phyloP scores from a whole-genome alignment of 2,329 filamentous ascomycete species.

The Pseudogymnoascus sp. region DNA sequence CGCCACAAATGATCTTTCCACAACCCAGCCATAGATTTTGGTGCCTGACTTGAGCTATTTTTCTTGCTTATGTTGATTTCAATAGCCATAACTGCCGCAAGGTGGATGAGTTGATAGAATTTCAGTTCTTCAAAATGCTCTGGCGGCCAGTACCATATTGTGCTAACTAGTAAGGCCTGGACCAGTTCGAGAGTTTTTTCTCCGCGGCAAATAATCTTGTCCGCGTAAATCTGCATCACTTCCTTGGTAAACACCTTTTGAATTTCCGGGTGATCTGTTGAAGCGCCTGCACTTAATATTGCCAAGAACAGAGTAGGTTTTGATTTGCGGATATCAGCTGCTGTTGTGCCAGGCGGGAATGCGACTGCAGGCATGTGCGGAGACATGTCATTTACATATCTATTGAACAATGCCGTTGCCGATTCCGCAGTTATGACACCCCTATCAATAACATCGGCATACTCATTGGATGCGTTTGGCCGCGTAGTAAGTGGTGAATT shows the following conservation, averaged over 20 bases:
- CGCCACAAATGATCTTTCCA: conserved; percentile 37
- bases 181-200: conserved; percentile 46
- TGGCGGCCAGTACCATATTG: conserved; percentile 44
- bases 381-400: conserved; percentile 54
- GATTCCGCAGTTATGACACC: conserved; percentile 50
- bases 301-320: conserved; percentile 65
- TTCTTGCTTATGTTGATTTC: conserved; percentile 31
- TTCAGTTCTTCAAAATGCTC: conserved; percentile 40
- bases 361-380: conserved; percentile 56
- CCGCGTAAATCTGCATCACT: conserved; percentile 41
- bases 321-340: conserved; percentile 46
- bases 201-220: conserved; percentile 40
- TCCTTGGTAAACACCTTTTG: conserved; percentile 40
- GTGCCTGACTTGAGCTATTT: conserved; percentile 18
- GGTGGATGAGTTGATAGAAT: conserved; percentile 45
- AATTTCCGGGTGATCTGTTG: conserved; percentile 41
- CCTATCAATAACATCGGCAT: conserved; percentile 45
- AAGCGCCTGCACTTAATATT: conserved; percentile 55
- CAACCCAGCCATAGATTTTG: conserved; percentile 32
- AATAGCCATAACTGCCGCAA: conserved; percentile 43
- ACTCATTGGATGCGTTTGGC: conserved; percentile 23
- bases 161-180: conserved; percentile 42
- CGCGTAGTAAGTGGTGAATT: neutral
- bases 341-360: conserved; percentile 47
- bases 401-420: conserved; percentile 48